phyloP scores from a whole-genome alignment of 208 protist genomes.

The Blastocrithidia nonstop region DNA sequence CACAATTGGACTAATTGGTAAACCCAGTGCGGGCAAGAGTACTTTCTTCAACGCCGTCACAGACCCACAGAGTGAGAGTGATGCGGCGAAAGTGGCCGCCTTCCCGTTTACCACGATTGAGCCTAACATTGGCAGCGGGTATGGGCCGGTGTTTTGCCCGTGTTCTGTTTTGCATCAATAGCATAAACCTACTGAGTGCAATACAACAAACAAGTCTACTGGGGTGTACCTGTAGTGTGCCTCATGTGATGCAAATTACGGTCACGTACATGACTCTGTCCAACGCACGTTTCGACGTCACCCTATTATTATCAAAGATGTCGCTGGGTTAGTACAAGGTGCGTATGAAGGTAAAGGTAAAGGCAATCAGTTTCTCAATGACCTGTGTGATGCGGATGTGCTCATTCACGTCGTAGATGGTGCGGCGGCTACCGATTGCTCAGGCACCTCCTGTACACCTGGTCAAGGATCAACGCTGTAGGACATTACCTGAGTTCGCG shows the following conservation, averaged over 20 bases:
- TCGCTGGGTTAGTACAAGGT: constrained; percentile 88
- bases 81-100: constrained; percentile 75
- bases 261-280: constrained; percentile 26
- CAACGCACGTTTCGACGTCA: constrained; percentile 37
- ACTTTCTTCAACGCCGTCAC: constrained; percentile 91
- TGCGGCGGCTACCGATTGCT: constrained; percentile 69
- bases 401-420: constrained; percentile 91
- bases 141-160: constrained; percentile 51
- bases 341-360: constrained; percentile 87
- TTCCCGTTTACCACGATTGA: constrained; percentile 93
- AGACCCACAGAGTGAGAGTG: constrained; percentile 50
- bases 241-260: constrained; percentile 57
- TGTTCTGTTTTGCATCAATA: constrained; percentile 15
- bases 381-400: constrained; percentile 86
- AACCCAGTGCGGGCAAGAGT: constrained; percentile 86
- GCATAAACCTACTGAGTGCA: no score
- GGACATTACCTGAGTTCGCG: constrained; percentile 86
- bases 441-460: constrained; percentile 53
- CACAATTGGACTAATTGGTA: constrained; percentile 88
- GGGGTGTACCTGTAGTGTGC: not conserved
- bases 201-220: not conserved
- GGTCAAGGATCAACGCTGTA: constrained; percentile 52
- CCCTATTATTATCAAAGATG: constrained; percentile 79
- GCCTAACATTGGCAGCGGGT: constrained; percentile 67
- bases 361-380: constrained; percentile 92